These are phyloP conservation scores for Phytophthora agathidicida DNA, from an alignment of 352 stramenopile genomes.

Conservation along the genomic window DNA sequence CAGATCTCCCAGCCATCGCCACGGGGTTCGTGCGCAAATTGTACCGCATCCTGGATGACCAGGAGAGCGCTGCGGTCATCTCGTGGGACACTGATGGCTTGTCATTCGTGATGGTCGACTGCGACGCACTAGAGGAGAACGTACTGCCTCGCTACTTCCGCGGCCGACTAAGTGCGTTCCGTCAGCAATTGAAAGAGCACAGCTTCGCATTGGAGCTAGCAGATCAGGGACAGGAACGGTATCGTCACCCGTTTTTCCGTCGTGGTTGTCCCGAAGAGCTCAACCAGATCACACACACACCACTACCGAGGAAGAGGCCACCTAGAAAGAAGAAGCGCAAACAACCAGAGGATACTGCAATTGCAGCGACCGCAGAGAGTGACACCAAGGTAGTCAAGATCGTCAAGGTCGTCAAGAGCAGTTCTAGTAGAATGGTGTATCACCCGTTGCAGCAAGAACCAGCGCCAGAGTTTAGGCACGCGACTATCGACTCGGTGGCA, in stretches of 20 bases:
- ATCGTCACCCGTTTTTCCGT: conserved; percentile 51
- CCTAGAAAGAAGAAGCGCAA: conserved; percentile 36
- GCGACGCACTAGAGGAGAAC: conserved; percentile 43
- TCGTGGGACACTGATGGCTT: conserved; percentile 56
- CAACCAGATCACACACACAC: conserved; percentile 45
- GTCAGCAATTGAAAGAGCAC: conserved; percentile 74
- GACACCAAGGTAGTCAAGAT: conserved; percentile 24
- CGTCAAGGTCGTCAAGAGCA: conserved; percentile 25
- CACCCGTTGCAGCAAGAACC: conserved; percentile 16
- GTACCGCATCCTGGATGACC: conserved; percentile 78
- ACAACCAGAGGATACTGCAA: conserved; percentile 6
- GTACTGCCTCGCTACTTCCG: conserved; percentile 77
- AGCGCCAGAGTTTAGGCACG: conserved; percentile 23
- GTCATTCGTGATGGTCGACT: conserved; percentile 63
- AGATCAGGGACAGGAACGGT: conserved; percentile 35
- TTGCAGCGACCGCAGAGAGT: not conserved
- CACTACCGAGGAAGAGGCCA: conserved; percentile 38
- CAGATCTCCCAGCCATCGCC: conserved; percentile 48
- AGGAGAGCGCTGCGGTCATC: conserved; percentile 59
- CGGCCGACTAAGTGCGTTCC: conserved; percentile 64
- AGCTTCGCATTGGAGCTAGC: conserved; percentile 36
- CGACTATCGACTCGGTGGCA: conserved; percentile 9
- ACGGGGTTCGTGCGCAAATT: conserved; percentile 78
- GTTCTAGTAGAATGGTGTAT: conserved; percentile 11
- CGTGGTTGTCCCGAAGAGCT: conserved; percentile 49